Evolutionary conservation across 2,329 filamentous ascomycete species (phyloP).

Genomic region (Talaromyces sp.): DNA sequence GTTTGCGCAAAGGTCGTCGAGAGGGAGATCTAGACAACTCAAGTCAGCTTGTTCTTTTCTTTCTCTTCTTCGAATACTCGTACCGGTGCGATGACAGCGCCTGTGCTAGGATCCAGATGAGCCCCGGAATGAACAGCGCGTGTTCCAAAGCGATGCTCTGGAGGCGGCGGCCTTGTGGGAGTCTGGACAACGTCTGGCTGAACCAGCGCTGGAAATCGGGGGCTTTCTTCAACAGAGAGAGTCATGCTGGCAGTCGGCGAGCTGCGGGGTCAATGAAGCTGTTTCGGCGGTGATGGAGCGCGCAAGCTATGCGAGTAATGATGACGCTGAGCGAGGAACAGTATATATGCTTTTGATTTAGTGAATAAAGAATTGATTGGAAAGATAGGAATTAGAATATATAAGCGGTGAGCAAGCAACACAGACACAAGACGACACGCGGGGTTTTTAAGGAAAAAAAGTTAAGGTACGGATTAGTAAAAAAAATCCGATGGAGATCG

Average conservation of each 20-base stretch:
- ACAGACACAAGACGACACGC: neutral
- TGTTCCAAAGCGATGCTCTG: constrained; percentile 79
- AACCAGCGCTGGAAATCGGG: constrained; percentile 11
- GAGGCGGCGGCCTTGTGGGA: constrained; percentile 65
- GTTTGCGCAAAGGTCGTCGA: constrained; percentile 96
- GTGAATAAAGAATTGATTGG: neutral
- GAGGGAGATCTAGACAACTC: constrained; percentile 64
- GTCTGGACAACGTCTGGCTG: constrained; percentile 51
- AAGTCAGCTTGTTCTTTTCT: neutral
- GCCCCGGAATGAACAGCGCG: constrained; percentile 91
- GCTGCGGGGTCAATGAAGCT: neutral
- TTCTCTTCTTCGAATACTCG: neutral
- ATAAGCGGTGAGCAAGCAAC: neutral
- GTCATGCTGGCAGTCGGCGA: constrained; percentile 12
- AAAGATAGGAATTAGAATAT: neutral
- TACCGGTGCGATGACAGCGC: constrained; percentile 86
- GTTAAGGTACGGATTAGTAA: neutral
- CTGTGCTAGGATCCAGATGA: constrained; percentile 83
- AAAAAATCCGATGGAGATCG: neutral
- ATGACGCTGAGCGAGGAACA: neutral
- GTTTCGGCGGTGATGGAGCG: no score
- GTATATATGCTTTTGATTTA: no score
- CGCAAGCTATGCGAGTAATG: neutral
- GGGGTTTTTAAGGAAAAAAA: neutral
- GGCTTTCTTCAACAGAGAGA: constrained; percentile 11